These are phyloP conservation scores for Coriolopsis trogii DNA, from an alignment of 1,284 basidiomycete genomes.

Conservation along the genomic window DNA sequence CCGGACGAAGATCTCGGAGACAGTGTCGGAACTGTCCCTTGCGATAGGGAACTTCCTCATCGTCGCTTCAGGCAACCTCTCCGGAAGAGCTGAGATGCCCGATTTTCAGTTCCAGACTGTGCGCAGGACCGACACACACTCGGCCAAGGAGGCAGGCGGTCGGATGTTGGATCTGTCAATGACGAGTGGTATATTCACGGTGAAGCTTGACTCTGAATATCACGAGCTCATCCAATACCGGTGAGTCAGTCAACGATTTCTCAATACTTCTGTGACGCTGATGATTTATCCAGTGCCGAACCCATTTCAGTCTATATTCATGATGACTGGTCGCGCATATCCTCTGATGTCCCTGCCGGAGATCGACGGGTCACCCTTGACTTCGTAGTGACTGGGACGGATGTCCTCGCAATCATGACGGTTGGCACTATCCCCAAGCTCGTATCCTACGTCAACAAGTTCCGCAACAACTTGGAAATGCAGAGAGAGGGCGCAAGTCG, in stretches of 20 bases:
- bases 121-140: constrained; percentile 51
- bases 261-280: background rate
- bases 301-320: constrained; percentile 75
- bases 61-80: constrained; percentile 72
- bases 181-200: constrained; percentile 72
- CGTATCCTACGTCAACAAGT: constrained; percentile 71
- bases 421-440: constrained; percentile 77
- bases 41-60: constrained; percentile 67
- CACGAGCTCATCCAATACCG: constrained; percentile 79
- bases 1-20: constrained; percentile 62
- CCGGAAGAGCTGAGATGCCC: constrained; percentile 70
- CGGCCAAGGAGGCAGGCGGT: constrained; percentile 35
- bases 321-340: constrained; percentile 80
- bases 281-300: constrained; percentile 58
- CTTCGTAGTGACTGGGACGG: constrained; percentile 76
- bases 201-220: constrained; percentile 76
- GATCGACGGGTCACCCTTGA: constrained; percentile 71
- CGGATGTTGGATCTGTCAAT: constrained; percentile 76
- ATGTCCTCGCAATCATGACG: constrained; percentile 71
- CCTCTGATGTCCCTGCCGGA: constrained; percentile 41
- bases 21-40: constrained; percentile 63
- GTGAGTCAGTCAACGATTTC: constrained; percentile 45
- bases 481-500: constrained; percentile 76
- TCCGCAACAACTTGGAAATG: constrained; percentile 69
- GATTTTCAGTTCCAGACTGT: constrained; percentile 78